Base-by-base conservation (phyloP, 192 early-diverging fungal genomes). In the Podila minutissima region DNA sequence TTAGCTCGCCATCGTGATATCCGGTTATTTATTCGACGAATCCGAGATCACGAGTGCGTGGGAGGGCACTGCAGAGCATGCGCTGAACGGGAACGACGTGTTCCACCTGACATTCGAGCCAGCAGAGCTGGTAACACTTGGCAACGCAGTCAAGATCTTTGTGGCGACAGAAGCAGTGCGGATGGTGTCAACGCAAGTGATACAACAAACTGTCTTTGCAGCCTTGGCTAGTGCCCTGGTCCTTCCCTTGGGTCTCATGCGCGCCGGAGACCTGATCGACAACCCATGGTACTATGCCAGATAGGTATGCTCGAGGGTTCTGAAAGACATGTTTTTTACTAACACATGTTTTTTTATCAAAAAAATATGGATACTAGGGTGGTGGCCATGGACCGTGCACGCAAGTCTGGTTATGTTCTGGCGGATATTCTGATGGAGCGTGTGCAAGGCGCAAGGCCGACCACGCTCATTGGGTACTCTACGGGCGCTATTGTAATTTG, bases 401-500 rank as follows among this genome's bases (percentile, higher is more conserved):
- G 63, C 5, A 90, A 90, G 71, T 83, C 89, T 20, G 89, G 89
- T 2, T 68, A 83, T 77, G 86, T 90, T 4, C 66, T 90, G 38
- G 89, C 89, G 0, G 89, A 90, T 77, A 84, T 88, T 24, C 72
- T 90, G 31, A 69, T 62, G 19, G 83, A 89, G 48, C 71, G 86
- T 31, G 85, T 90, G 4, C 89, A 90, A 41, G 89, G 89, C 9
- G 85, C 86, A 29, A 62, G 89, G 57, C 89, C 89, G 1, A 83
- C 81, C 17, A 87, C 83, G 60, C 50, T 90, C 81, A 81, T 90
- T 48, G 89, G 84, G 10, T 90, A 88, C 74, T 87, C 86, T 41
- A 83, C 86, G 35, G 89, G 89, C 13, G 82, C 86, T 35, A 63
- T 89, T 5, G 89, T 90, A 19, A 90, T 90, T 59, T 89, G 86